Evolutionary conservation across 202 grass and related monocot species (phyloP), one percentile per base, ranked within the genome.

Genomic region (Zizania palustris): DNA sequence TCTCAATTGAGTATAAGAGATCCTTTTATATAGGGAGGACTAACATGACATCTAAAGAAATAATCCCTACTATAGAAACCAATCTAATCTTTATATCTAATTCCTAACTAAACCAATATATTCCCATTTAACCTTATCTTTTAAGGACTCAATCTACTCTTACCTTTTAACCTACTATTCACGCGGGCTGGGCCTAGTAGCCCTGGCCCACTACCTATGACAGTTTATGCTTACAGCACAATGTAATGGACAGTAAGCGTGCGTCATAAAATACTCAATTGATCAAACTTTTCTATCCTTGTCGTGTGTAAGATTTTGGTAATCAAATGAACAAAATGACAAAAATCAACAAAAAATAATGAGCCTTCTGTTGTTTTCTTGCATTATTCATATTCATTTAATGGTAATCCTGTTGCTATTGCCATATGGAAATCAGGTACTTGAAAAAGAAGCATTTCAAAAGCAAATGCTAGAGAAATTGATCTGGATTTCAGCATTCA

Each of bases 401-500:
- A 21, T 77, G 34, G 10, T 77, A 37, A 65, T 19, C 38, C 7
- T 70, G 1, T 16, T 77, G 21, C 39, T 15, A 62, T 5, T 48
- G 7, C 16, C 1, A 0, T 18, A 6, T 54, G 50, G 50, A 19
- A 65, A 78, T 82, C 19, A 98, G 95, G 91, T 98, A 15, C 91
- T 98, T 79, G 87, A 87, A 51, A 98, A 94, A 60, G 87, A 83
- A 76, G 66, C 91, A 54, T 98, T 98, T 70, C 82, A 98, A 74
- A 98, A 98, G 67, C 85, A 94, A 85, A 95, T 98, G 95, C 78
- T 98, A 10, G 95, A 98, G 74, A 98, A 98, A 65, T 86, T 98
- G 53, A 98, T 95, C 68, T 98, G 95, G 95, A 98, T 98, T 69
- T 82, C 91, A 61, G 89, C 91, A 68, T 98, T 98, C 80, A 98